Evolutionary conservation across 306 rosid species (phyloP), one percentile per base, ranked within the genome.

Genomic region (Pueraria montana): DNA sequence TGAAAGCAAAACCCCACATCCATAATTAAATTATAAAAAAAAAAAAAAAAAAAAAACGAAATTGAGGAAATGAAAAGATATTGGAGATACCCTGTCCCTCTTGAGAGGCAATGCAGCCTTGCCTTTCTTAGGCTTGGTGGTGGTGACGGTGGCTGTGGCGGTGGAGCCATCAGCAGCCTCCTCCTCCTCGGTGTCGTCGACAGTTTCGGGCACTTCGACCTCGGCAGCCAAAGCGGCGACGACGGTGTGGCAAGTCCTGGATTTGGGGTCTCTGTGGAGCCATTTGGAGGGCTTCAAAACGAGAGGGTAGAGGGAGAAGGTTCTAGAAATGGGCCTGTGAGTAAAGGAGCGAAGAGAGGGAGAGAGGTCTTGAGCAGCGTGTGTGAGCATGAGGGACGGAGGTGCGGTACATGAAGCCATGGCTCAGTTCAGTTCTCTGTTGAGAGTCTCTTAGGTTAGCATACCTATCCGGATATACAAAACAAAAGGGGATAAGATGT

Each of bases 41-140:
- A 21, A 58, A 7, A 4, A 65, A 11, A 69, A 72, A 11, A 6
- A 26, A 61, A 87, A 78, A 9, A n/a, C n/a, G n/a, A n/a, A n/a
- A n/a, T n/a, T n/a, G n/a, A n/a, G n/a, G n/a, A n/a, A n/a, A n/a
- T n/a, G 46, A 50, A 0, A 71, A 34, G 75, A 50, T 2, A 30
- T 30, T 30, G 30, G 80, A 53, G 87, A 78, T 86, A 96, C 99
- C 86, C 98, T 90, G 7, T 96, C 99, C 74, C 97, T 90, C 90
- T 94, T 94, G 71, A 96, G 93, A 72, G 73, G 94, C 87, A 96
- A 88, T 66, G 99, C 98, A 40, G 97, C 95, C 79, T 96, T 96
- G 49, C 98, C 99, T 59, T 86, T 92, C 89, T 91, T 94, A 9
- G 97, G 98, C 77, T 94, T 96, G 7, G 83, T 21, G 32, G 46